Conservation (phyloP, 2,329 filamentous ascomycete species). For the Conoideocrella luteorostrata region DNA sequence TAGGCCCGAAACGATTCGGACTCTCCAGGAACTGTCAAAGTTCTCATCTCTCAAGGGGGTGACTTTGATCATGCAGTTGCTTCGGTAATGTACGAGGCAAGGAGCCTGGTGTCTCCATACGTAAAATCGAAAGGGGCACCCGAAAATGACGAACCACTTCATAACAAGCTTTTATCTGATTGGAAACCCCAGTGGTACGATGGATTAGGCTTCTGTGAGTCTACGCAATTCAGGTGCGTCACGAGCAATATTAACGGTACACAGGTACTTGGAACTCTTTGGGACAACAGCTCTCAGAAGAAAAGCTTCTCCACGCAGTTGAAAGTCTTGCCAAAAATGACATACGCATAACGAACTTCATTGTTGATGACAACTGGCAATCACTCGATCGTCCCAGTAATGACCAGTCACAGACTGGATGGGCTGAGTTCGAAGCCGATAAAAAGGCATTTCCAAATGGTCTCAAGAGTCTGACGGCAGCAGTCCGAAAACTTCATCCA, state of each 20-base stretch:
- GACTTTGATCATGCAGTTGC: slow-evolving; percentile 70
- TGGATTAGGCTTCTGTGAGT: slow-evolving; percentile 77
- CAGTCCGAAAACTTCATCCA: slow-evolving; percentile 63
- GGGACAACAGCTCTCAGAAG: slow-evolving; percentile 73
- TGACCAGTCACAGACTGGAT: slow-evolving; percentile 54
- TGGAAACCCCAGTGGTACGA: slow-evolving; percentile 91
- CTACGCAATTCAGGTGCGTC: neutral
- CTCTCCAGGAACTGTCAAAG: slow-evolving; percentile 45
- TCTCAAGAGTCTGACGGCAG: slow-evolving; percentile 61
- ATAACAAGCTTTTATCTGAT: slow-evolving; percentile 45
- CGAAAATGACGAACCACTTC: slow-evolving; percentile 39
- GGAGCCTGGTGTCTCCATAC: slow-evolving; percentile 43
- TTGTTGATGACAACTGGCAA: slow-evolving; percentile 98
- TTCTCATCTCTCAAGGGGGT: slow-evolving; percentile 66
- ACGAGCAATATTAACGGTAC: slow-evolving; percentile 11
- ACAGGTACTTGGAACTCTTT: slow-evolving; percentile 86
- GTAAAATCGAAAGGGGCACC: slow-evolving; percentile 34
- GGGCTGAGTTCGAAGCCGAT: slow-evolving; percentile 84
- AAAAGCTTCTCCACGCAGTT: slow-evolving; percentile 71
- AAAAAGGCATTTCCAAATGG: slow-evolving; percentile 72
- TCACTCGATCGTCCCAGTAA: slow-evolving; percentile 51
- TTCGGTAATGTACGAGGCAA: slow-evolving; percentile 82
- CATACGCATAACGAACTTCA: slow-evolving; percentile 76
- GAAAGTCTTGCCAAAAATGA: slow-evolving; percentile 62
- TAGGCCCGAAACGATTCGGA: slow-evolving; percentile 62